Evolutionary conservation across 495 filamentous ascomycete species (phyloP), one percentile per base, ranked within the genome.

Genomic region (Aspergillus sclerotioniger): DNA sequence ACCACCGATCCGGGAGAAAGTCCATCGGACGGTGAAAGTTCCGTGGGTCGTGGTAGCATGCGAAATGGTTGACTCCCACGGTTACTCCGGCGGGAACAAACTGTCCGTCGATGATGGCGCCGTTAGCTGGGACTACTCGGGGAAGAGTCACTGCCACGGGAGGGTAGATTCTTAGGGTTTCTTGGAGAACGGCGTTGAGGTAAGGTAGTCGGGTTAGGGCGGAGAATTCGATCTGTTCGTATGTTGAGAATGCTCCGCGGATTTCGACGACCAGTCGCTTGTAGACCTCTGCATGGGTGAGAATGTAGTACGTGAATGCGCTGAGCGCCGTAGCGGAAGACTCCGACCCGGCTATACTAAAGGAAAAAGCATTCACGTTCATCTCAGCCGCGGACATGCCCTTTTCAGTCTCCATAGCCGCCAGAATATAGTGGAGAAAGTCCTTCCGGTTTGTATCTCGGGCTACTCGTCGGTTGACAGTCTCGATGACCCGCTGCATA

Each of bases 311-410:
- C 0, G 76, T 76, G 12, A 80, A 72, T 0, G 75, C 84, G 0
- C 78, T 72, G 4, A 88, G 67, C 9, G 77, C 65, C 1, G 79
- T 82, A 0, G 77, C 72, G 0, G 80, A 79, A 1, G 81, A 82
- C 44, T 82, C 80, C 37, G 67, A 72, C 0, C 82, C 81, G 0
- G 80, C 82, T 3, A 82, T 13, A 37, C 83, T 77, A 29, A 82
- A 41, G 2, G 70, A 3, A 1, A 50, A 56, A 0, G 66, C 56
- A 33, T 67, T 84, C 0, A 75, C 58, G 29, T 81, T 71, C 20
- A 82, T 76, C 51, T 80, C 74, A 0, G 59, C 62, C 12, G 28
- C 54, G 7, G 53, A 69, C 65, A 81, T 62, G 9, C 60, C 63
- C 47, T 47, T 57, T 41, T 62, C 51, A 2, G 25, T 25, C 68